These are phyloP conservation scores for Astraeus odoratus DNA, from an alignment of 768 basidiomycete species.

Conservation along the genomic window DNA sequence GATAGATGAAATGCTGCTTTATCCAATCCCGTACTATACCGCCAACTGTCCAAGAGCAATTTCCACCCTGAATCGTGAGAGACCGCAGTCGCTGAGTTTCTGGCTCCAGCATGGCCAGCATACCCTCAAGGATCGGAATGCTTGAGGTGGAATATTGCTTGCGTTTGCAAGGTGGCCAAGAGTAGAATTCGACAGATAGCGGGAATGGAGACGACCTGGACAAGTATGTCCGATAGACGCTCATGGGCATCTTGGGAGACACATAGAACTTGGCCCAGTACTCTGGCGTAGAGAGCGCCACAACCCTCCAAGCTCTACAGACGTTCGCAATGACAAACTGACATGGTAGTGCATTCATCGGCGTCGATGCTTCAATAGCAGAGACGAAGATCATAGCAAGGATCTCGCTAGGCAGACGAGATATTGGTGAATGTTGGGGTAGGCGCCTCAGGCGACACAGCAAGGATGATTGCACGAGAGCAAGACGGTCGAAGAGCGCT, in stretches of 20 bases:
- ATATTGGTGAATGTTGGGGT: conserved; percentile 1
- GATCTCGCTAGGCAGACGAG: conserved; percentile 3
- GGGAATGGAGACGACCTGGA: neutral
- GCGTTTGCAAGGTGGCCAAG: neutral
- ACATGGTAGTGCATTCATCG: neutral
- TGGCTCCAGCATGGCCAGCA: neutral
- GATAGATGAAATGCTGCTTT: neutral
- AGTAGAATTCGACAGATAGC: conserved; percentile 1
- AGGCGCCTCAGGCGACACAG: neutral
- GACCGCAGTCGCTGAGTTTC: neutral
- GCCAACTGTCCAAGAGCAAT: neutral
- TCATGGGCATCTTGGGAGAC: conserved; percentile 1
- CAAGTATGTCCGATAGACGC: neutral
- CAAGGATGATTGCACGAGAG: conserved; percentile 1
- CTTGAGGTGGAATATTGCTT: neutral
- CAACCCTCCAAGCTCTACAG: conserved; percentile 3
- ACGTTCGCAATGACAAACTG: conserved; percentile 1
- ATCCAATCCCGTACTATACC: neutral
- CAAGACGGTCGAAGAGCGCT: neutral
- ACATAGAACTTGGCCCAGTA: conserved; percentile 1
- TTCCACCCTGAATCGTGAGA: neutral
- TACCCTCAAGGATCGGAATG: neutral
- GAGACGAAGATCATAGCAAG: conserved; percentile 1
- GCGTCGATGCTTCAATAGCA: neutral
- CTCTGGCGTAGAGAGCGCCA: conserved; percentile 1